Evolutionary conservation across 129 eudicot genomes (phyloP).

Genomic region (Lactuca saligna): DNA sequence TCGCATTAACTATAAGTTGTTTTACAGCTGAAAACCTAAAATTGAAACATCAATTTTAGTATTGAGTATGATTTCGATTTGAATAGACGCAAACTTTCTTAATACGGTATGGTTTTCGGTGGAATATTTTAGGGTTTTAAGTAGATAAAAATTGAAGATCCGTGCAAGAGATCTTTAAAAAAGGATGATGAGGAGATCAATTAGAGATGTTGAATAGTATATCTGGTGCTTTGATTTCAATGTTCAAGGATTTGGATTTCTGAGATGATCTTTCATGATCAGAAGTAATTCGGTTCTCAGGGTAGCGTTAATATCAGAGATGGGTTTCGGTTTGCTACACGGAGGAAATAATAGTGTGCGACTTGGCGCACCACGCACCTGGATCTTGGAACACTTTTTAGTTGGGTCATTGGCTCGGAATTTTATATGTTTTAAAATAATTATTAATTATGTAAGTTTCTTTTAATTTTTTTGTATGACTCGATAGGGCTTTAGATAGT

Average conservation of each 20-base stretch:
- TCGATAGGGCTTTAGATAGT: too few species aligned
- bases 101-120: constrained; percentile 1
- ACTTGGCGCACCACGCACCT: constrained; percentile 16
- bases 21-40: constrained; percentile 21
- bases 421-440: too few species aligned
- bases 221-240: not conserved
- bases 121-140: constrained; percentile 22
- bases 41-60: constrained; percentile 18
- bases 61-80: constrained; percentile 4
- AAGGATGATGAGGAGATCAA: constrained; percentile 2
- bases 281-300: not conserved
- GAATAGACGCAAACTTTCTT: not conserved
- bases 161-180: constrained; percentile 13
- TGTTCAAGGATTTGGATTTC: constrained; percentile 14
- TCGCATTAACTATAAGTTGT: constrained; percentile 39
- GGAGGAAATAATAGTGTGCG: constrained; percentile 20
- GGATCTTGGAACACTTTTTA: not conserved
- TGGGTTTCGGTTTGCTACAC: constrained; percentile 17
- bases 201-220: not conserved
- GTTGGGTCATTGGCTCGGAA: not conserved
- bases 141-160: constrained; percentile 6
- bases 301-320: not conserved
- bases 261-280: not conserved
- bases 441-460: not conserved
- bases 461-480: too few species aligned